A percentile compares a stretch with the other conserved stretches of the same genome.
Conservation (phyloP, 2,329 filamentous ascomycete species). For the Fusarium torulosum region DNA sequence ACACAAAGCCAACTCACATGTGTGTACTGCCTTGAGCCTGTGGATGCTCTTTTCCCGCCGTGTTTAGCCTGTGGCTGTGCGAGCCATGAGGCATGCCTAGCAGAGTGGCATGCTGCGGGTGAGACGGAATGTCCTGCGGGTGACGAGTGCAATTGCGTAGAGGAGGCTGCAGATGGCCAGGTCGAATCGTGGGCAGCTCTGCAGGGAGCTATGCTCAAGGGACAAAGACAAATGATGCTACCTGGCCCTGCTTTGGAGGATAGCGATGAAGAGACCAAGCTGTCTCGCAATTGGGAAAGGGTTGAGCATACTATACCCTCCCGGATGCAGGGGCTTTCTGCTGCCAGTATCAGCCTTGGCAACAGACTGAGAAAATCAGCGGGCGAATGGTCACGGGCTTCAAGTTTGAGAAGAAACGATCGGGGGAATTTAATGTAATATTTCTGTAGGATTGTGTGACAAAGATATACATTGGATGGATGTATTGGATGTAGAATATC, state of each 20-base stretch:
- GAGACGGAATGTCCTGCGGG: conserved; percentile 71
- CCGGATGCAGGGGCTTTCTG: conserved; percentile 44
- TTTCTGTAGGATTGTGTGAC: background rate
- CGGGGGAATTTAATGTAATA: conserved; percentile 39
- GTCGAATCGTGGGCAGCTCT: conserved; percentile 72
- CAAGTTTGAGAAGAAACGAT: conserved; percentile 55
- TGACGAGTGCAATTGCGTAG: conserved; percentile 73
- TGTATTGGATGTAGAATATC: conserved; percentile 13
- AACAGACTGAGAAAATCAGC: conserved; percentile 62
- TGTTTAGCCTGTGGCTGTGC: conserved; percentile 74
- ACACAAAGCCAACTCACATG: conserved; percentile 70
- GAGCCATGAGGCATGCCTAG: conserved; percentile 69
- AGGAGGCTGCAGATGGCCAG: conserved; percentile 67
- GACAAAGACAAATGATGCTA: conserved; percentile 45
- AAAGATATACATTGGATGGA: conserved; percentile 10
- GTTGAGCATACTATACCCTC: conserved; percentile 44
- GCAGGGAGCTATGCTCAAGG: conserved; percentile 54
- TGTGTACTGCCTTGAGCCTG: conserved; percentile 72
- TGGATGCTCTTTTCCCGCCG: conserved; percentile 70
- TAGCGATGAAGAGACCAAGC: conserved; percentile 49
- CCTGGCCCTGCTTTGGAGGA: conserved; percentile 49
- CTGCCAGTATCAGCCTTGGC: conserved; percentile 63
- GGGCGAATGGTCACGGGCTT: conserved; percentile 60
- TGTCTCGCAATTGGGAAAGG: conserved; percentile 48
- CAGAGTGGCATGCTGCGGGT: conserved; percentile 69